Base-by-base conservation (phyloP, 1,139 yeast genomes). In the Protomyces macrosporus region DNA sequence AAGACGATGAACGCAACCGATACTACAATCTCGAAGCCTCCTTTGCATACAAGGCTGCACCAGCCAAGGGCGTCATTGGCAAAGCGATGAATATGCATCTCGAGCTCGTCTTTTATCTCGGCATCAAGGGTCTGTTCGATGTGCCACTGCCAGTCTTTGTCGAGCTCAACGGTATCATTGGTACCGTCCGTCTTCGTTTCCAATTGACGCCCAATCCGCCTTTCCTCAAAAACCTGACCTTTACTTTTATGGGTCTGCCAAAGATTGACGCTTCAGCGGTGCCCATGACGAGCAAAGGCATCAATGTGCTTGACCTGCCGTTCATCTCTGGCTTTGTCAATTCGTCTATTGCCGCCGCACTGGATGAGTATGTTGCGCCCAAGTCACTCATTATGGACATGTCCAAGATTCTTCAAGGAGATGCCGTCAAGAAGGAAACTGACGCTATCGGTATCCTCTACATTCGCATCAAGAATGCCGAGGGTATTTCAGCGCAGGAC, bases 201-300 rank as follows among this genome's bases (percentile, higher is more conserved):
- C 63, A 63, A 30, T 45, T 63, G 30, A 58, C 63, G 34, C 63
- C 63, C 34, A 50, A 63, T n/a, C 53, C 63, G 9, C 65, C 65
- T 2, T 63, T 63, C 35, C 45, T 63, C 39, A 63, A 51, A 33
- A 63, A 63, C 16, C 16, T 63, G 23, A 63, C 65, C 34, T 50
- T 59, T 23, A 59, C 65, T 4, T 59, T 63, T 40, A 63, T 63
- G 65, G 65, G 65, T 6, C 39, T 63, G 14, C 65, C 65, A 4
- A 55, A 63, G 37, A 48, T 63, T n/a, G 59, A 63, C 39, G 63
- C 57, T 5, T 53, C 65, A 4, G 65, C 65, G 4, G 65, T 63
- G 42, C 65, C 65, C 30, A 42, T 63, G 39, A 60, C 63, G 12
- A 55, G 59, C n/a, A 59, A 59, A 16, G 65, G 65, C 9, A 42